Conservation (phyloP, 1,284 basidiomycete genomes). For the Ustilago nuda region DNA sequence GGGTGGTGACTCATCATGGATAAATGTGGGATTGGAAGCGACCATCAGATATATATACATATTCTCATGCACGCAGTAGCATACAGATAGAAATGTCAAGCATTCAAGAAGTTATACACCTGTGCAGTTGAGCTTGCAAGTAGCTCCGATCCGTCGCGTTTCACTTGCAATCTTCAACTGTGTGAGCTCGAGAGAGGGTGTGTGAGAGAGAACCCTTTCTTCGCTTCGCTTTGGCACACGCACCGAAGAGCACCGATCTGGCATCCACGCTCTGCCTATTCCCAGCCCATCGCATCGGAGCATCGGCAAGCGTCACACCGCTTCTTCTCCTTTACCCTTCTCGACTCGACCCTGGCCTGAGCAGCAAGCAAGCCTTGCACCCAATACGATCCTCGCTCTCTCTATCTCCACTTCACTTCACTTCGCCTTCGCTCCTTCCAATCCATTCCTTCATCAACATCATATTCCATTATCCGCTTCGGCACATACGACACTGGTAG, state of each 20-base stretch:
- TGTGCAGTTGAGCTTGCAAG: no score
- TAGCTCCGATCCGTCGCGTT: no score
- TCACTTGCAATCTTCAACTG: neutral
- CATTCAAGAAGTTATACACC: no score
- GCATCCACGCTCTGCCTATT: neutral
- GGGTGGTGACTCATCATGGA: no score
- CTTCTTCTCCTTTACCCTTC: neutral
- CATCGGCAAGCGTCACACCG: constrained; percentile 8
- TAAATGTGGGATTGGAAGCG: no score
- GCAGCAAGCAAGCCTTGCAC: neutral
- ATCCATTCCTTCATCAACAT: neutral
- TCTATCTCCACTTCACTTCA: neutral
- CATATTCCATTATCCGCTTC: neutral
- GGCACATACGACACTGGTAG: neutral
- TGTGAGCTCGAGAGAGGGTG: neutral
- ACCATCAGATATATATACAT: no score
- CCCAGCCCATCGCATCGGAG: constrained; percentile 8
- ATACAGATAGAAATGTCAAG: no score
- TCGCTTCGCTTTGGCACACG: constrained; percentile 8
- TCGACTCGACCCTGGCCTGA: neutral
- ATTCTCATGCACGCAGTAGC: no score
- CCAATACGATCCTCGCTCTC: neutral
- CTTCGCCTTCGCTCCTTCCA: neutral
- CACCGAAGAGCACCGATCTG: constrained; percentile 28
- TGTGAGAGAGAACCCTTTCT: neutral